Evolutionary conservation across 352 stramenopile genomes (phyloP).

Genomic region (Globisporangium cederbergense): DNA sequence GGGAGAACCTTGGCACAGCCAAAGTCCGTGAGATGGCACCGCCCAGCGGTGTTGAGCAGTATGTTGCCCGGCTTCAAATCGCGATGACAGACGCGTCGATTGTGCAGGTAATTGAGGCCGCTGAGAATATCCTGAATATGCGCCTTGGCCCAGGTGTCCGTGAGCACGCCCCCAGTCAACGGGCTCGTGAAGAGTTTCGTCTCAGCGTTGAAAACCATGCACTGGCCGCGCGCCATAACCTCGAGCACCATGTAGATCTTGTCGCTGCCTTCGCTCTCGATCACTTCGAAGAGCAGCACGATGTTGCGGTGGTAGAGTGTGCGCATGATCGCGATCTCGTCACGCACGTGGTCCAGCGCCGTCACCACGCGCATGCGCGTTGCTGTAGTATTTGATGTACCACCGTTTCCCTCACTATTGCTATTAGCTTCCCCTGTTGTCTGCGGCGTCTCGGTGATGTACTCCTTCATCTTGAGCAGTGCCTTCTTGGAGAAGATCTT

Average conservation of each 20-base stretch:
- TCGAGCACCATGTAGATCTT: slow-evolving; percentile 87
- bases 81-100: slow-evolving; percentile 74
- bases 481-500: slow-evolving; percentile 85
- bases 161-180: slow-evolving; percentile 43
- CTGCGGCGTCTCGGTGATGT: slow-evolving; percentile 30
- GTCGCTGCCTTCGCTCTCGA: slow-evolving; percentile 72
- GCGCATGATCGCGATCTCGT: slow-evolving; percentile 88
- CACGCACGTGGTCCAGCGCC: slow-evolving; percentile 71
- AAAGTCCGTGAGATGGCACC: slow-evolving; percentile 87
- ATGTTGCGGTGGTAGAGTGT: slow-evolving; percentile 89
- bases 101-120: slow-evolving; percentile 80
- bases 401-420: not conserved
- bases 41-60: slow-evolving; percentile 70
- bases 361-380: slow-evolving; percentile 69
- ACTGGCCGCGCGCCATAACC: slow-evolving; percentile 78
- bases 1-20: slow-evolving; percentile 62
- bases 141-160: slow-evolving; percentile 55
- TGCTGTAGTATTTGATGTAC: slow-evolving; percentile 12
- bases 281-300: slow-evolving; percentile 89
- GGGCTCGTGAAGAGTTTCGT: slow-evolving; percentile 72
- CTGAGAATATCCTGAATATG: slow-evolving; percentile 76
- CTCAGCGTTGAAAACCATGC: slow-evolving; percentile 74
- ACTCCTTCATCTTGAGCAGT: slow-evolving; percentile 78
- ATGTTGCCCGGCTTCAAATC: slow-evolving; percentile 92
- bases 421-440: not conserved